Base-by-base conservation (phyloP, 306 rosid genomes). In the Pachyrhizus erosus region DNA sequence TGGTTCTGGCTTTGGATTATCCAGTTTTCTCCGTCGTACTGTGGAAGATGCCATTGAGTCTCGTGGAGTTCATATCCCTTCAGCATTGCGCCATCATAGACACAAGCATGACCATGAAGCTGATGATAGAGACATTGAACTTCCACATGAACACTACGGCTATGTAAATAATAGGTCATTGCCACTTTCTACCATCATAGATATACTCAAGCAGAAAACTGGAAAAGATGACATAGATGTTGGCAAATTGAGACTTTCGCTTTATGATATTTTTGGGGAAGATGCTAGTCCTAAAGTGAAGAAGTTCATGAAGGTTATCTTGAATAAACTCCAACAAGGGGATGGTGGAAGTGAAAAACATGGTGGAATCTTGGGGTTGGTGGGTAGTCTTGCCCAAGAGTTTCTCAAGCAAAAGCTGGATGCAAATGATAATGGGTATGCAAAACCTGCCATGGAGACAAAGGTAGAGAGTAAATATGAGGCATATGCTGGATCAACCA, bases 241-340 rank as follows among this genome's bases (percentile, higher is more conserved):
- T 3, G 99, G 99, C 31, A 88, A 93, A 84, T 75, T 96, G 83
- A 90, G 99, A 80, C 97, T 96, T 5, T 75, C 98, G 3, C 97
- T 96, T 15, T 96, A 91, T n/a, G 98, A 95, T 70, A 76, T 84
- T 20, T 96, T 93, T 12, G 99, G 99, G 33, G 93, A 96, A 15
- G 99, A 96, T 84, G 89, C 99, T 11, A 93, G 94, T 80, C 99
- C 99, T 2, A 96, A 96, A 81, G 98, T 96, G 75, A 96, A 96
- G 93, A 96, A 96, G 91, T 96, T 93, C 90, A 96, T 93, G 97
- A 92, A 93, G 73, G 84, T 93, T 37, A 83, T 93, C 46, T 43
- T 93, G 46, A 27, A 67, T 84, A 92, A 93, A 70, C 91, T 96
- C 78, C 90, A 86, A 60, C 85, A 84, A 0, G 87, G 86, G 1